Base-by-base conservation (phyloP, 2,329 filamentous ascomycete species). In the Thyridium curvatum region DNA sequence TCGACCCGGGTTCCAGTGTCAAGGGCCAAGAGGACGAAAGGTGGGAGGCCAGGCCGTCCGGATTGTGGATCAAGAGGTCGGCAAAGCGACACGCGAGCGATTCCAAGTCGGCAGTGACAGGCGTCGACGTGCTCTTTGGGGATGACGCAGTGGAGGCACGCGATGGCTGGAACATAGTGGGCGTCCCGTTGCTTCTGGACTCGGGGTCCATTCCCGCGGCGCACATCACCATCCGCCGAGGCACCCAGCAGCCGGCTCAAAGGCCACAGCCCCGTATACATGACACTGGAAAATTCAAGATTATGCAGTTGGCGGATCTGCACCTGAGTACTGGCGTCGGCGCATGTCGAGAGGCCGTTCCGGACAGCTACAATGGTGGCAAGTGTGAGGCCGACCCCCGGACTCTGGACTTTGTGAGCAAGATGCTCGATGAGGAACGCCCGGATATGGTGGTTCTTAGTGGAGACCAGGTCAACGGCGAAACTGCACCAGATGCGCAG, bases 381-480 rank as follows among this genome's bases (percentile, higher is more conserved):
- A 78, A 80, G 51, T 98, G 93, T 60, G 87, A 96, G 54, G 93
- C 93, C 2, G 93, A 98, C 56, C 82, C 88, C 13, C 77, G 91
- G 46, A 97, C 93, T 2, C 66, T 97, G 42, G 89, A 96, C 38
- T 98, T 97, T 57, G 77, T 97, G 34, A 78, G 77, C 45, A 80
- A 74, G 51, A 72, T 97, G 12, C 68, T 98, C 17, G 90, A 96
- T 48, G 85, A 95, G 38, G 93, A 98, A 67, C 90, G 87, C 59
- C 93, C 93, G 0, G 89, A 98, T 53, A 67, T 98, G 47, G 87
- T 97, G 3, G 81, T 98, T 4, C 68, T 98, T 32, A 93, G 85
- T 47, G 93, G 93, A 35, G 93, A 98, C 55, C 90, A 97, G 60
- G 84, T 97, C 41, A 97, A 98, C 51, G 93, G 93, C 36, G 91